Evolutionary conservation across 257 asterid genomes (phyloP).

Genomic region (Solanum bulbocastanum): DNA sequence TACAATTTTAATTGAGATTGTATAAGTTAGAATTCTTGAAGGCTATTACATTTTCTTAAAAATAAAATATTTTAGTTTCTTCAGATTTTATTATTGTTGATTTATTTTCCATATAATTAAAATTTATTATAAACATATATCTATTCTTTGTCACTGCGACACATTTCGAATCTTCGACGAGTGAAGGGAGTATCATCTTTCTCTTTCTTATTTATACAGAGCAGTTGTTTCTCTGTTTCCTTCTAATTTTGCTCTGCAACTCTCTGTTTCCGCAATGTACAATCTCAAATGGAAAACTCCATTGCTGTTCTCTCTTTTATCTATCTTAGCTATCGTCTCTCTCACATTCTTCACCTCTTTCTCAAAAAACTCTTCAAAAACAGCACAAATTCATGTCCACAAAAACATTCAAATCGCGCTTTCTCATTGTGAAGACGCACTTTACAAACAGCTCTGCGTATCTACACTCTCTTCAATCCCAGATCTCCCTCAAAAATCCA

Average conservation of each 20-base stretch:
- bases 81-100: too few relatives aligned
- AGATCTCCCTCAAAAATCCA: constrained; percentile 50
- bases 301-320: constrained; percentile 16
- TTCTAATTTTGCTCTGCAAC: not conserved
- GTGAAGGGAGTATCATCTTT: not conserved
- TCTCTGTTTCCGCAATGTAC: constrained; percentile 8
- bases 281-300: constrained; percentile 14
- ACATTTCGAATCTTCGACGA: not conserved
- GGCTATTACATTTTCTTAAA: too few relatives aligned
- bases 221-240: not conserved
- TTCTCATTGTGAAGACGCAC: constrained; percentile 56
- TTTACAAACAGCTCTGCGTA: constrained; percentile 61
- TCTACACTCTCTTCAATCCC: constrained; percentile 55
- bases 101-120: too few relatives aligned
- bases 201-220: not conserved
- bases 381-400: constrained; percentile 26
- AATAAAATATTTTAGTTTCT: too few relatives aligned
- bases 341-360: constrained; percentile 18
- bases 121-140: too few relatives aligned
- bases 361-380: not conserved
- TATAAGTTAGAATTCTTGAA: too few relatives aligned
- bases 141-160: too few relatives aligned
- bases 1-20: fast-evolving
- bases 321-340: constrained; percentile 10
- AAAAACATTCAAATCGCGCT: constrained; percentile 40